Evolutionary conservation across 352 stramenopile genomes (phyloP), one percentile per base, ranked within the genome.

Genomic region (Pythium apleroticum): DNA sequence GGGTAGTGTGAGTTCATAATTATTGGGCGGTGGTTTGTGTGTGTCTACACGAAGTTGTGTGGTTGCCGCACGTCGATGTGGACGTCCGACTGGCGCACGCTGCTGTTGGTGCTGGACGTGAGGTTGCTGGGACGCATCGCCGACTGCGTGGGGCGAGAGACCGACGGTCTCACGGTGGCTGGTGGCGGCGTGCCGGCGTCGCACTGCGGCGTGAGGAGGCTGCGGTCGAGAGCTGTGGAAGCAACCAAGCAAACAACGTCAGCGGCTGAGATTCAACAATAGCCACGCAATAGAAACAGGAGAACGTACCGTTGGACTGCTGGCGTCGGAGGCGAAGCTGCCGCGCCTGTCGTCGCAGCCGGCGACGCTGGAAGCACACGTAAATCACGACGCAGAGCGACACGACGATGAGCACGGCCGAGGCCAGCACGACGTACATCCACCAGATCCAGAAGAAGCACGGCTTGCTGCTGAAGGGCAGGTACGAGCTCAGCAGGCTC

Each of bases 391-490:
- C 76, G 28, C 69, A 62, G 22, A 69, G 48, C 27, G 78, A 88
- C 15, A 91, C 24, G 19, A 85, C 1, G 57, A 93, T 88, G 31
- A 93, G 49, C 17, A 80, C 68, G 33, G 78, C 57, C 15, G 74
- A 74, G 11, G 77, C 84, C 27, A 95, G 63, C 7, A 95, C 77
- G 27, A 95, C 71, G 63, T 95, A 93, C 81, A 91, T 93, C 86
- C 86, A 95, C 86, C 86, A 95, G 52, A 86, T 72, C 86, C 86
- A 95, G 68, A 91, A 92, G 80, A 85, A 93, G 75, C 86, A 95
- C 17, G 78, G 74, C 53, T 89, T 90, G 65, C 73, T 67, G 12
- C 75, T 77, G 64, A 89, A 84, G 4, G 84, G 83, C 20, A 81
- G 58, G 49, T 82, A 86, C 39, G 76, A 84, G 35, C 69, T 86